phyloP scores from a whole-genome alignment of 2,329 filamentous ascomycete genomes.

The Ascosphaera acerosa region DNA sequence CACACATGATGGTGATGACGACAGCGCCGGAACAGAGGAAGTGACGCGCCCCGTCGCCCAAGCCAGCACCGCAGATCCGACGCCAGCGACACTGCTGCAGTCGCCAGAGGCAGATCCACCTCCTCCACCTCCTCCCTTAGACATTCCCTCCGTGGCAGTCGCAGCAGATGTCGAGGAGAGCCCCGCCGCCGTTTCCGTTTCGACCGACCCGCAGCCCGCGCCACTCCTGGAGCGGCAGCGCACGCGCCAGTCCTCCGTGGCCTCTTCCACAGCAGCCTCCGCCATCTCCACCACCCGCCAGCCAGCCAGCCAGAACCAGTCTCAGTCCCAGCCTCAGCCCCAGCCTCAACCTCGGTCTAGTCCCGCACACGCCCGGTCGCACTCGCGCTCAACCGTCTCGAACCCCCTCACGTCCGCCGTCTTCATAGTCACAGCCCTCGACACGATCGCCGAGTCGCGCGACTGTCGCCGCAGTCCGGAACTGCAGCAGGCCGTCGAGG shows the following conservation, averaged over 20 bases:
- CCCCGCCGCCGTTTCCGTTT: not conserved
- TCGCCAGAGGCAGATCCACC: not conserved
- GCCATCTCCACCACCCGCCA: not conserved
- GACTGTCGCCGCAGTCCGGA: constrained; percentile 73
- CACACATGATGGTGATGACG: too few relatives aligned
- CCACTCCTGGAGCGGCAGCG: not conserved
- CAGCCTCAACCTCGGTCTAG: not conserved
- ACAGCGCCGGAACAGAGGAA: too few relatives aligned
- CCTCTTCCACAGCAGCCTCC: not conserved
- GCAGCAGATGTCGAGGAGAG: too few relatives aligned
- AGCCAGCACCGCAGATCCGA: too few relatives aligned
- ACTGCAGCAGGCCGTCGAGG: constrained; percentile 55
- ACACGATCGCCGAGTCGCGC: constrained; percentile 74
- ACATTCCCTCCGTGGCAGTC: not conserved
- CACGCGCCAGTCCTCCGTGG: not conserved
- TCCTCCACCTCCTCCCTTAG: not conserved
- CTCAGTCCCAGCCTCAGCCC: not conserved
- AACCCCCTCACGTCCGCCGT: constrained; percentile 76
- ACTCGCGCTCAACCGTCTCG: constrained; percentile 34
- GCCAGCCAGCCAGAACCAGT: not conserved
- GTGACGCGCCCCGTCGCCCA: too few relatives aligned
- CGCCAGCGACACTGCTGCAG: not conserved
- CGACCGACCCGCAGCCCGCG: not conserved
- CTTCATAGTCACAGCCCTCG: constrained; percentile 81
- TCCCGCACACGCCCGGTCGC: constrained; percentile 6